A percentile compares a stretch with the other conserved stretches of the same genome.
These are phyloP conservation scores for Suillus subalutaceus DNA, from an alignment of 768 basidiomycete species.

Conservation along the genomic window DNA sequence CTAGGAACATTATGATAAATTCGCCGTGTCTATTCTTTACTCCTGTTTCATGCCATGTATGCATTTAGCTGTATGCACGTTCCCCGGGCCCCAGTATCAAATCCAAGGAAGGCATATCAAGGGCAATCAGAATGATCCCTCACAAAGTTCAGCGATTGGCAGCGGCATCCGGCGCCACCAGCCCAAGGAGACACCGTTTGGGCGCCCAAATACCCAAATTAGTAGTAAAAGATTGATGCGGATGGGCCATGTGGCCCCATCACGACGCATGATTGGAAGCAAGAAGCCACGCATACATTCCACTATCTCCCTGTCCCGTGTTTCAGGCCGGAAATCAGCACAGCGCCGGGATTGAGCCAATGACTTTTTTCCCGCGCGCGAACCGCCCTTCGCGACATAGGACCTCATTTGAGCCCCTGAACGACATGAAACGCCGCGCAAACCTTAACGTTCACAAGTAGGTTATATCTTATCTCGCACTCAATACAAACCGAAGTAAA, in stretches of 20 bases:
- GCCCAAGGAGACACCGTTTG: not conserved
- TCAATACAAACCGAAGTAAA: not conserved
- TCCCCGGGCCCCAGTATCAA: too few species aligned
- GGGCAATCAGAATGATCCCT: constrained; percentile 1
- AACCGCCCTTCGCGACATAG: constrained; percentile 8
- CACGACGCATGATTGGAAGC: constrained; percentile 5
- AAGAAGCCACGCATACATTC: not conserved
- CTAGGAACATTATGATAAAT: not conserved
- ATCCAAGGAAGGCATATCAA: constrained; percentile 1
- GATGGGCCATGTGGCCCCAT: not conserved
- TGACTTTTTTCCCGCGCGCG: constrained; percentile 7
- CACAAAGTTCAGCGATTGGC: not conserved
- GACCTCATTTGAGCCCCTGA: not conserved
- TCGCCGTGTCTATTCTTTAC: not conserved
- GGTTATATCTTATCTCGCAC: constrained; percentile 3
- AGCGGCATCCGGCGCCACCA: constrained; percentile 3
- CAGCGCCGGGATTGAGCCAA: not conserved
- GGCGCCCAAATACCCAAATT: not conserved
- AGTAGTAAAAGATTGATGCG: not conserved
- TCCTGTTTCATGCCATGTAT: constrained; percentile 1
- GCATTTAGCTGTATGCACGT: not conserved
- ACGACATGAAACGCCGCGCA: not conserved
- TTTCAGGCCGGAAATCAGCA: not conserved
- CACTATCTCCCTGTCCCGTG: not conserved
- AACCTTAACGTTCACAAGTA: constrained; percentile 4